Base-by-base conservation (phyloP, 495 filamentous ascomycete species). In the Glutinoglossum americanum region DNA sequence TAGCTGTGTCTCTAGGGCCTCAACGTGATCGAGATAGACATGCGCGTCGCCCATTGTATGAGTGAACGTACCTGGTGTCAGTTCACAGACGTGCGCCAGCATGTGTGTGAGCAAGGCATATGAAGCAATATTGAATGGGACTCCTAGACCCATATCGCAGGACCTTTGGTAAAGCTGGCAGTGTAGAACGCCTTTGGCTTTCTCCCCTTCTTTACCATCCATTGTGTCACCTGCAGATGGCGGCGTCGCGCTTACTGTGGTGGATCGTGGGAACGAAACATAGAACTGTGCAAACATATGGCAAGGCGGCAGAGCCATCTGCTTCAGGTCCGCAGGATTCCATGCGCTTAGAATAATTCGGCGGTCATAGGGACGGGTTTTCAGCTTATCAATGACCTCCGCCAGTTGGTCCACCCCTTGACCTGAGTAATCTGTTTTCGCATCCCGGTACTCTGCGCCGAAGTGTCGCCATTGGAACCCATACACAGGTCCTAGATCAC, bases 231-330 rank as follows among this genome's bases (percentile, higher is more conserved):
- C 63, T n/a, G 49, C 63, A 66, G n/a, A 30, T 10, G 56, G 25
- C 47, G 57, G 11, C 19, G 35, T 35, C 13, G 41, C n/a, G n/a
- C 26, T 30, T 1, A 39, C 10, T 23, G 53, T n/a, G 25, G 57
- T 9, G 27, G 60, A 35, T 65, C 71, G 57, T 8, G 85, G 84
- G 67, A 79, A 96, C 0, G 82, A 86, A 39, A 98, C 89, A 64
- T 96, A 96, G 64, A 97, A 97, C 70, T 97, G 93, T 15, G 90
- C 90, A 71, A 98, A 95, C 92, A 98, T 94, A 68, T 97, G 92
- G 65, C 92, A 98, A 3, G 93, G 92, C 61, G 92, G 92, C 21
- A 98, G 74, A 1, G 88, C 92, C 92, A 97, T 98, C 68, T 85
- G 80, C 51, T 69, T 70, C 63, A 98, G 63, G 67, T 95, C 92